Evolutionary conservation across 768 basidiomycete species (phyloP).

Genomic region (Candolleomyces eurysporus): DNA sequence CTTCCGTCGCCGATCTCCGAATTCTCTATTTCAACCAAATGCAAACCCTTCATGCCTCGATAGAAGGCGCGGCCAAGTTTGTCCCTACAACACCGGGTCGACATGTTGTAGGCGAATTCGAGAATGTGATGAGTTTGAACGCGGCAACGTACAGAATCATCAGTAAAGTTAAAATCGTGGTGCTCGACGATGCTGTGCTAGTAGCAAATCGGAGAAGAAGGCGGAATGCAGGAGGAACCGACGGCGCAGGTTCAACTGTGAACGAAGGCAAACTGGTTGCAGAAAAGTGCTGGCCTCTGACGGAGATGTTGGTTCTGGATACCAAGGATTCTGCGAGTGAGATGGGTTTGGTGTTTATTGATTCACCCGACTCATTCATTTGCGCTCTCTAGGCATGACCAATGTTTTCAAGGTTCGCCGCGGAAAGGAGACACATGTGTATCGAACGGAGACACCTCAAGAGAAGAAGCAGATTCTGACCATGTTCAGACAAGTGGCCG

Average conservation of each 20-base stretch:
- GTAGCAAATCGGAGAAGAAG: conserved; percentile 73
- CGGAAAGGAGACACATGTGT: conserved; percentile 93
- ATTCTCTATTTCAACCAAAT: conserved; percentile 94
- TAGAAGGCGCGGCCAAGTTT: conserved; percentile 95
- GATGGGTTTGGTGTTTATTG: conserved; percentile 21
- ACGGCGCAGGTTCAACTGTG: conserved; percentile 40
- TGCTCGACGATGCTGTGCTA: conserved; percentile 88
- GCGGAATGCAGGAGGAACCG: conserved; percentile 51
- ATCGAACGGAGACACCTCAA: conserved; percentile 73
- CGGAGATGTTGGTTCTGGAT: conserved; percentile 92
- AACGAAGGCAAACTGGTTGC: conserved; percentile 82
- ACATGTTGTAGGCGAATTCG: conserved; percentile 86
- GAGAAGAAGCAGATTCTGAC: conserved; percentile 87
- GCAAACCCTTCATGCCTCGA: conserved; percentile 82
- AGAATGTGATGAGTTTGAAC: conserved; percentile 81
- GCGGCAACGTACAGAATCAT: conserved; percentile 93
- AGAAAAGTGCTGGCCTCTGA: conserved; percentile 89
- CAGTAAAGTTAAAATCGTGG: conserved; percentile 83
- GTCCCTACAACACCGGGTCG: conserved; percentile 88
- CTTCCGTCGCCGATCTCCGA: conserved; percentile 93
- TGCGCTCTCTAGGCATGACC: conserved; percentile 57
- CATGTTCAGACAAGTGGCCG: conserved; percentile 89
- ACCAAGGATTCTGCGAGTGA: conserved; percentile 92
- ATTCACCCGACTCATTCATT: conserved; percentile 5
- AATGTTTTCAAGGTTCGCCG: conserved; percentile 96